Percentiles rank a stretch among this genome's conserved stretches.
phyloP scores from a whole-genome alignment of 1,139 yeast genomes.

The Yamadazyma sp. region DNA sequence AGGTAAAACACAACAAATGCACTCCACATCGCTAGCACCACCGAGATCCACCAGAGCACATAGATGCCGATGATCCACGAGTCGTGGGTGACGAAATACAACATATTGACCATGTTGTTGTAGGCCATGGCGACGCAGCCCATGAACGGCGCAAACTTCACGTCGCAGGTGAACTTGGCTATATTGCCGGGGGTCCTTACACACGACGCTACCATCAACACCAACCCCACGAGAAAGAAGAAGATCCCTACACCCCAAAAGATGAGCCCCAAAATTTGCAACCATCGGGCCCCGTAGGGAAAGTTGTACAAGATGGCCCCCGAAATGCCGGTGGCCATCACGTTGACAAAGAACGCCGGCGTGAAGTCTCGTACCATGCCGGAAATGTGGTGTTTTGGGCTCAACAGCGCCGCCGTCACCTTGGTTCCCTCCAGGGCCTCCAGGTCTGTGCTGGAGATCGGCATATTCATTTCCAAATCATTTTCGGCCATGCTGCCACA shows the following conservation, averaged over 20 bases:
- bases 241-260: slow-evolving; percentile 54
- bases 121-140: slow-evolving; percentile 83
- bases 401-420: neutral
- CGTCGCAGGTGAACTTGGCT: slow-evolving; percentile 39
- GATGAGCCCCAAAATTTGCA: slow-evolving; percentile 54
- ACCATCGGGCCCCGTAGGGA: slow-evolving; percentile 67
- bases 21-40: slow-evolving; percentile 50
- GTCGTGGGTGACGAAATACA: slow-evolving; percentile 36
- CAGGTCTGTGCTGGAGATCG: neutral
- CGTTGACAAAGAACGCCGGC: slow-evolving; percentile 66
- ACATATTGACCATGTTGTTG: slow-evolving; percentile 60
- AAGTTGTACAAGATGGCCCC: slow-evolving; percentile 58
- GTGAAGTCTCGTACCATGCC: slow-evolving; percentile 28
- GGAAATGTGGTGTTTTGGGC: neutral
- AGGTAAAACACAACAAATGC: slow-evolving; percentile 56
- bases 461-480: neutral
- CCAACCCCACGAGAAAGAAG: slow-evolving; percentile 42
- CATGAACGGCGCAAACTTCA: slow-evolving; percentile 56
- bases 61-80: slow-evolving; percentile 46
- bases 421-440: neutral
- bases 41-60: slow-evolving; percentile 71
- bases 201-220: slow-evolving; percentile 39
- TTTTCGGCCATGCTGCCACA: slow-evolving; percentile 1
- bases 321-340: slow-evolving; percentile 87
- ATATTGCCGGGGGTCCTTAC: slow-evolving; percentile 34